Base-by-base conservation (phyloP, 495 filamentous ascomycete species). In the Aspergillus ostianus region DNA sequence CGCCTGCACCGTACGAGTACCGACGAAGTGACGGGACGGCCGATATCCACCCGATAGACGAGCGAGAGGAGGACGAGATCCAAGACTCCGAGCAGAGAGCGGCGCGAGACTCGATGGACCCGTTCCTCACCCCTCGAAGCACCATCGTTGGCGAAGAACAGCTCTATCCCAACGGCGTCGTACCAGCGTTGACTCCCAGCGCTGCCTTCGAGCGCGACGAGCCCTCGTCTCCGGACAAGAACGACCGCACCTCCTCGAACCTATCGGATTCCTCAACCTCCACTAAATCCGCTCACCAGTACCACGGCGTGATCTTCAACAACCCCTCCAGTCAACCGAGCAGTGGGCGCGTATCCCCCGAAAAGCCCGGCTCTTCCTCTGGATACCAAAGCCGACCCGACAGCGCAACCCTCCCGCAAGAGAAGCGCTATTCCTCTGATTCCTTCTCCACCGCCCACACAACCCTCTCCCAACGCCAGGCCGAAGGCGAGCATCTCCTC, bases 381-480 rank as follows among this genome's bases (percentile, higher is more conserved):
- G 57, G 58, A 8, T 59, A 63, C 46, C 66, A 70, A 19, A 59
- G 64, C 53, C 67, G 70, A n/a, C 51, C 57, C 6, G 68, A 73
- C 51, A 65, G 63, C 18, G 51, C 67, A 18, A 55, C 62, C 17
- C 57, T 67, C 7, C 62, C 68, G 3, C 67, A 67, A 9, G 76
- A 76, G 15, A 74, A 77, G 21, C 73, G 72, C n/a, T 67, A 68
- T 13, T 75, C 77, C 45, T 67, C 82, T n/a, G 85, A 85, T 23
- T 87, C 82, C 51, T 92, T 87, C 68, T 84, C 80, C 44, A 91
- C 90, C 0, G 89, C 88, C 7, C 79, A 80, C 18, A 84, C 84
- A 17, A 82, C 80, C 19, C 84, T 90, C 59, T 75, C 78, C 2
- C 78, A 81, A 18, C 76, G 87, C 12, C 88, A 87, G 62, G 79